A percentile compares a stretch with the other conserved stretches of the same genome.
Evolutionary conservation across 2,329 filamentous ascomycete species (phyloP).

Genomic region (Neurospora sp.): DNA sequence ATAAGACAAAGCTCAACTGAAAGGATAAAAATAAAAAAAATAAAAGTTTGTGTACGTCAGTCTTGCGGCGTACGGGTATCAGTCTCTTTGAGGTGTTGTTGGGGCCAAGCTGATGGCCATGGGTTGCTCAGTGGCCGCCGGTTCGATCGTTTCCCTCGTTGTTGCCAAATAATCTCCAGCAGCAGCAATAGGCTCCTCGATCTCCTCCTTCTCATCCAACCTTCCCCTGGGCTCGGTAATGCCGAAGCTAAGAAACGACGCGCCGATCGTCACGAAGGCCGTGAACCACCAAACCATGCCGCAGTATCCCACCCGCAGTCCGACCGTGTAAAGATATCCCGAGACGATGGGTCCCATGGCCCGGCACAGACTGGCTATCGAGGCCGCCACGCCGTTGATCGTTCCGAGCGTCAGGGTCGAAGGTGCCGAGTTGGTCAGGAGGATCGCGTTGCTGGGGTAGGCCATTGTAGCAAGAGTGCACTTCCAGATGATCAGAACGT

Average conservation of each 20-base stretch:
- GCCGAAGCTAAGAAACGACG: conserved; percentile 63
- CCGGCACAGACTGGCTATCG: conserved; percentile 78
- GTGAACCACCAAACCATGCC: conserved; percentile 92
- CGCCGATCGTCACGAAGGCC: conserved; percentile 63
- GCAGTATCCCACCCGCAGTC: conserved; percentile 70
- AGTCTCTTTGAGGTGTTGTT: background rate
- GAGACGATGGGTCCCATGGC: conserved; percentile 84
- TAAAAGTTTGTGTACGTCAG: background rate
- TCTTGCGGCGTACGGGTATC: background rate
- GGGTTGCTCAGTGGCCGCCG: background rate
- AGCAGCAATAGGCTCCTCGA: conserved; percentile 2
- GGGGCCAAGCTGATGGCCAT: background rate
- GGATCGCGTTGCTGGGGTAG: conserved; percentile 81
- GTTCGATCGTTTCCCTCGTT: background rate
- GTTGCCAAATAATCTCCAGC: background rate
- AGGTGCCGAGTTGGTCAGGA: conserved; percentile 80
- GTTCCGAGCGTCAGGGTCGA: conserved; percentile 77
- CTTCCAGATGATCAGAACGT: conserved; percentile 74
- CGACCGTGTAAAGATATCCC: conserved; percentile 72
- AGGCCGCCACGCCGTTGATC: conserved; percentile 86
- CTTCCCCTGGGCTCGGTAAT: conserved; percentile 55
- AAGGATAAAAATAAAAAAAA: background rate
- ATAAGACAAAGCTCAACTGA: background rate
- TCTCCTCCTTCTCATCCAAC: conserved; percentile 27
- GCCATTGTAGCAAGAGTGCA: conserved; percentile 86